Base-by-base conservation (phyloP, 768 basidiomycete species). In the Tulasnella sp. region DNA sequence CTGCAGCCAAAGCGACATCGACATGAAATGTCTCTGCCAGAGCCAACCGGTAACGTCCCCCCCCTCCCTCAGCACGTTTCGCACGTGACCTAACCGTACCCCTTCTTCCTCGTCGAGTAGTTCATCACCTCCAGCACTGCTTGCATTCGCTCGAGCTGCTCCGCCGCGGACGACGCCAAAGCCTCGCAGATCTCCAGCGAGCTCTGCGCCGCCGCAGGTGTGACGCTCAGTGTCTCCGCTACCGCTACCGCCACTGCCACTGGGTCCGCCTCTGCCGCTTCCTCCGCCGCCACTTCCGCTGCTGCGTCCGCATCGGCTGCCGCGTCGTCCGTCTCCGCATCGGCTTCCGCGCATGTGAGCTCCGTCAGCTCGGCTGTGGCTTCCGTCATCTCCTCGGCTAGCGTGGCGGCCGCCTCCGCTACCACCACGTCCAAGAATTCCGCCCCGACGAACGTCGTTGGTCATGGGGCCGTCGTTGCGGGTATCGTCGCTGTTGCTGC, bases 21-120 rank as follows among this genome's bases (percentile, higher is more conserved):
- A 91, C 80, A 80, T 84, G 76, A 74, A 75, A 32, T 92, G 91
- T 76, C 80, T 89, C 37, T 90, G 89, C 83, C 78, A 80, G 9
- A 81, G 80, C 77, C 0, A 75, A 62, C 37, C 39, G 19, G 39
- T 68, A 22, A n/a, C 22, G 40, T 59, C 44, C n/a, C 5, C 19
- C 41, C 8, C 39, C 3, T 35, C 5, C 5, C 16, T 32, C 16
- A 14, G 6, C 14, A 17, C 29, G 4, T 35, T n/a, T 17, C 36
- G 8, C 34, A n/a, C 16, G 41, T 40, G 4, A 68, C 37, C 12
- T 16, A 12, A 3, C 39, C n/a, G 22, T 35, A 26, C 2, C 14
- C 34, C 34, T 35, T 17, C 37, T 29, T 16, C 37, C 12, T 40
- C 32, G n/a, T n/a, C n/a, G n/a, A n/a, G n/a, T n/a, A 69, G 68